These are phyloP conservation scores for Colletotrichum godetiae DNA, from an alignment of 2,329 filamentous ascomycete genomes.

Conservation along the genomic window DNA sequence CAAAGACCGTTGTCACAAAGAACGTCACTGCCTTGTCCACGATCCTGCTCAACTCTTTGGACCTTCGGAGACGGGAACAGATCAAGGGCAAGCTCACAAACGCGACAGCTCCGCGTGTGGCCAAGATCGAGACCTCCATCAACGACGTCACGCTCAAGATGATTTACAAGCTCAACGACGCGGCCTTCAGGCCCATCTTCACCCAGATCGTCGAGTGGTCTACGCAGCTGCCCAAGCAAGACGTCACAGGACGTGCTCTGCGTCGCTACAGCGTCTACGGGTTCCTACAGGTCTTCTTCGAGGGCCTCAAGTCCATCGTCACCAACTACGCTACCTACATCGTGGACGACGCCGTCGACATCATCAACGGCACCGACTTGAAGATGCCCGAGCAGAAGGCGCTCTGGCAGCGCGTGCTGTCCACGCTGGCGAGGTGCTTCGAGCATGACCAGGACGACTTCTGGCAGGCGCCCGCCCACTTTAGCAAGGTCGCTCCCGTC, in stretches of 20 bases:
- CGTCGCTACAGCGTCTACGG: constrained; percentile 83
- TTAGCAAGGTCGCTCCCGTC: constrained; percentile 75
- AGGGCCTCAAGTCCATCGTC: constrained; percentile 90
- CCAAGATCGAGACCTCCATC: constrained; percentile 68
- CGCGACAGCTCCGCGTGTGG: constrained; percentile 58
- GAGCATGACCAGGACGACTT: constrained; percentile 94
- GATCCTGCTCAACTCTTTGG: constrained; percentile 69
- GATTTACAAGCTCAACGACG: constrained; percentile 97
- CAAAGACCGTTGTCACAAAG: constrained; percentile 83
- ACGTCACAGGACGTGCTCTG: constrained; percentile 66
- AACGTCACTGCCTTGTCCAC: constrained; percentile 76
- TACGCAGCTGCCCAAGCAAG: constrained; percentile 69
- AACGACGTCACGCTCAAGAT: constrained; percentile 85
- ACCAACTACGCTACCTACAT: constrained; percentile 91
- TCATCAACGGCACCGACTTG: constrained; percentile 67
- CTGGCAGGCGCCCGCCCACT: constrained; percentile 93
- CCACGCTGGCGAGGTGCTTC: constrained; percentile 80
- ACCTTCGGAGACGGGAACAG: constrained; percentile 71
- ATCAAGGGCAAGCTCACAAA: constrained; percentile 57
- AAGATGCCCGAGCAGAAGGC: constrained; percentile 58
- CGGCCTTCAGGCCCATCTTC: constrained; percentile 92
- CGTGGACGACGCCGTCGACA: constrained; percentile 77
- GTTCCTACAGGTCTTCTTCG: constrained; percentile 84
- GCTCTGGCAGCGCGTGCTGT: constrained; percentile 77
- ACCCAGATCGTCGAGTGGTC: constrained; percentile 87